phyloP scores from a whole-genome alignment of 1,284 basidiomycete species.

The Amylostereum areolatum region DNA sequence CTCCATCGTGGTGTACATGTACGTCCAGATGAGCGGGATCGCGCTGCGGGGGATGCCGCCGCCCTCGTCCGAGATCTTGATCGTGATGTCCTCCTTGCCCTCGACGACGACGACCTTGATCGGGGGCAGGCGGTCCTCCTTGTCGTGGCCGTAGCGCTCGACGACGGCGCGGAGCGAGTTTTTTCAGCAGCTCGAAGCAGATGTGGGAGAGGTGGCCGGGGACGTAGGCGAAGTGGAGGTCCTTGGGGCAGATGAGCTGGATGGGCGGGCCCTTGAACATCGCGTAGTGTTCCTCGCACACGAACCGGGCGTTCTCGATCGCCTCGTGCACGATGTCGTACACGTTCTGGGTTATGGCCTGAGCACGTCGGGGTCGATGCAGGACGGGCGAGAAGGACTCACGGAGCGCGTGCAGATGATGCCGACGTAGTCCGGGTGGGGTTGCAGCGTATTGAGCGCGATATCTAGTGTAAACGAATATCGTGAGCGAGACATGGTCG shows the following conservation, averaged over 20 bases:
- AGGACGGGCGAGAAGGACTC: slow-evolving; percentile 18
- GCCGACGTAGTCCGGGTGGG: slow-evolving; percentile 91
- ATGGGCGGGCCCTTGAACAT: slow-evolving; percentile 97
- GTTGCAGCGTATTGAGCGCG: slow-evolving; percentile 84
- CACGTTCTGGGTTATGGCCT: slow-evolving; percentile 56
- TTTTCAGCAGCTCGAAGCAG: slow-evolving; percentile 95
- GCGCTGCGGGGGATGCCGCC: slow-evolving; percentile 94
- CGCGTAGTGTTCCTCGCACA: slow-evolving; percentile 96
- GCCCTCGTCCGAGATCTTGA: slow-evolving; percentile 97
- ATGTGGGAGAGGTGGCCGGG: slow-evolving; percentile 96
- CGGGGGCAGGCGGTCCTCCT: slow-evolving; percentile 81
- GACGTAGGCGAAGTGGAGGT: slow-evolving; percentile 92
- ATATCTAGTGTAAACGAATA: slow-evolving; percentile 53
- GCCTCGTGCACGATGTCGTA: slow-evolving; percentile 97
- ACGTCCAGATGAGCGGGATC: slow-evolving; percentile 96
- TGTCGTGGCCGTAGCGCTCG: slow-evolving; percentile 83
- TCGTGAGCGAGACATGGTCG: neutral
- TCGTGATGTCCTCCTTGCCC: slow-evolving; percentile 93
- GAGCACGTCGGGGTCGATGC: slow-evolving; percentile 5
- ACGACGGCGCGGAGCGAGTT: slow-evolving; percentile 97
- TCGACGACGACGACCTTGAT: slow-evolving; percentile 98
- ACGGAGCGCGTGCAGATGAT: slow-evolving; percentile 96
- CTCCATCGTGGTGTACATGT: slow-evolving; percentile 99
- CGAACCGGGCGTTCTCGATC: slow-evolving; percentile 96
- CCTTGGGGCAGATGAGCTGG: slow-evolving; percentile 89